These are phyloP conservation scores for Saccharomyces jurei DNA, from an alignment of 805 yeast genomes.

Conservation along the genomic window DNA sequence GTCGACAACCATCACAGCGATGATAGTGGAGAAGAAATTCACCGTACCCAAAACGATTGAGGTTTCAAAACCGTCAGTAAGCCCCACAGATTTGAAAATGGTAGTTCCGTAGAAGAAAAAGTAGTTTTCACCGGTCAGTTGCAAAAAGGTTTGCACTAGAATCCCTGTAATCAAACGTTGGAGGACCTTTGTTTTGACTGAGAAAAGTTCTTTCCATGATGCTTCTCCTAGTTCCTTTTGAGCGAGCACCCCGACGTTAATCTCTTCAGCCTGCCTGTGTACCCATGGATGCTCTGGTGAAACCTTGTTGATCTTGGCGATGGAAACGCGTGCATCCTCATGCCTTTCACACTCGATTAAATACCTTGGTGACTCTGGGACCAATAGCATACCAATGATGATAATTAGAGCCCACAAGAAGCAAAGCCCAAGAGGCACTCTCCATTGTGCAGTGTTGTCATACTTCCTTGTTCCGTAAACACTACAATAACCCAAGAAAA, in stretches of 20 bases:
- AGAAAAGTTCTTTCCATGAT: constrained; percentile 36
- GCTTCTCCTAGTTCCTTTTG: constrained; percentile 54
- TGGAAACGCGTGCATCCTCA: constrained; percentile 51
- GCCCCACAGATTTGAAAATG: constrained; percentile 54
- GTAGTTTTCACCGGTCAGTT: constrained; percentile 57
- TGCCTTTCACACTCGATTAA: constrained; percentile 43
- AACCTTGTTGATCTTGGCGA: constrained; percentile 46
- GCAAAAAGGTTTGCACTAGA: constrained; percentile 54
- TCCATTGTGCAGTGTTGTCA: constrained; percentile 36
- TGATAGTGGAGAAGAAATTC: constrained; percentile 49
- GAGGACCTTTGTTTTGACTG: constrained; percentile 55
- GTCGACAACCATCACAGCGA: constrained; percentile 45
- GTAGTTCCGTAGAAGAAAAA: constrained; percentile 62
- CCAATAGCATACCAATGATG: constrained; percentile 46
- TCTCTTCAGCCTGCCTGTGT: constrained; percentile 40
- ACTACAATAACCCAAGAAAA: constrained; percentile 54
- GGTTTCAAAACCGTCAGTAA: constrained; percentile 51
- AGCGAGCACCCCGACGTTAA: constrained; percentile 47
- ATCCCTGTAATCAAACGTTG: constrained; percentile 43
- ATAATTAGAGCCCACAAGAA: constrained; percentile 36
- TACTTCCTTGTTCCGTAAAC: constrained; percentile 44
- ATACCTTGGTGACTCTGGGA: constrained; percentile 60
- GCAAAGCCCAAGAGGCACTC: constrained; percentile 52
- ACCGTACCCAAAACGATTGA: constrained; percentile 53
- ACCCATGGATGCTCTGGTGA: constrained; percentile 39